Percentiles rank a stretch among this genome's conserved stretches.
Evolutionary conservation across 768 basidiomycete genomes (phyloP).

Genomic region (Sporobolomyces roseus): DNA sequence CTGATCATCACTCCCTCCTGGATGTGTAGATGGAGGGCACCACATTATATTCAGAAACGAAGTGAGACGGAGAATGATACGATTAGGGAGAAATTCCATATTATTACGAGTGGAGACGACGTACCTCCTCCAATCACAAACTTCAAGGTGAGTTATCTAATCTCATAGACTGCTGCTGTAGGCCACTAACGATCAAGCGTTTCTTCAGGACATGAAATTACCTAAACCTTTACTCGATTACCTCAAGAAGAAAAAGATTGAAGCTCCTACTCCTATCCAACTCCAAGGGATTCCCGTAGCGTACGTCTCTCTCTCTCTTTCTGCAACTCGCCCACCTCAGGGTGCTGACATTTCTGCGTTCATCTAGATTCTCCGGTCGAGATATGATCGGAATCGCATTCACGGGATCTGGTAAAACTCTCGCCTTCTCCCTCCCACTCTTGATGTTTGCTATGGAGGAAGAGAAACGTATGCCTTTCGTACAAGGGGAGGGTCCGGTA

Average conservation of each 20-base stretch:
- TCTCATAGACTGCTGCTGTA: not conserved
- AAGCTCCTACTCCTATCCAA: slow-evolving; percentile 88
- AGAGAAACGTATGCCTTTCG: slow-evolving; percentile 81
- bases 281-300: slow-evolving; percentile 94
- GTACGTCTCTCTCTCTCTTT: slow-evolving; percentile 50
- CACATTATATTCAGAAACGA: slow-evolving; percentile 71
- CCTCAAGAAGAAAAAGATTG: slow-evolving; percentile 78
- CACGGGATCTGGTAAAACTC: slow-evolving; percentile 96
- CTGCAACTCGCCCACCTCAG: not conserved
- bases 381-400: slow-evolving; percentile 99
- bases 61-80: slow-evolving; percentile 65
- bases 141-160: slow-evolving; percentile 60
- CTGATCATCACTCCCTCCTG: not conserved
- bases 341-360: no score
- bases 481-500: slow-evolving; percentile 93
- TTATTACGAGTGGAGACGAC: slow-evolving; percentile 72
- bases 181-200: not conserved
- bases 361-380: slow-evolving; percentile 76
- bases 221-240: slow-evolving; percentile 76
- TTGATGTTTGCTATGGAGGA: slow-evolving; percentile 96
- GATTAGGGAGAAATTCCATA: slow-evolving; percentile 85
- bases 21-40: slow-evolving; percentile 72
- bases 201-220: slow-evolving; percentile 90
- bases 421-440: slow-evolving; percentile 95
- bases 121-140: slow-evolving; percentile 88